Conservation (phyloP, 2,329 filamentous ascomycete species). For the Phialocephala sp. region DNA sequence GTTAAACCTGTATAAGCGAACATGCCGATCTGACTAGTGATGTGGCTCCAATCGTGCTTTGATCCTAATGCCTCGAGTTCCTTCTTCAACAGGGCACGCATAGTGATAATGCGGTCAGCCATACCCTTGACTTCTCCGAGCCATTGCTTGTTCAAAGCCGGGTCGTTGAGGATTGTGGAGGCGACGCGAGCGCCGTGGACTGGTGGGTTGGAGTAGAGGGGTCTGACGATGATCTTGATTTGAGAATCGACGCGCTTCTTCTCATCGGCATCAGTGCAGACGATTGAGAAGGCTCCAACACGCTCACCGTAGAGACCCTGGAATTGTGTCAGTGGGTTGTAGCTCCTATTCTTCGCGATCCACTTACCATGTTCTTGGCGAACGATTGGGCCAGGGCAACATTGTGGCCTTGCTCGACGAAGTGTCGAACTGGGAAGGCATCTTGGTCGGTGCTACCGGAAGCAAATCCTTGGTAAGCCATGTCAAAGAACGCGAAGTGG, state of each 20-base stretch:
- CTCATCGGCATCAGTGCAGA: slow-evolving; percentile 84
- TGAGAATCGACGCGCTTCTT: slow-evolving; percentile 96
- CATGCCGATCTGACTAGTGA: slow-evolving; percentile 99
- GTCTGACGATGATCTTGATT: slow-evolving; percentile 96
- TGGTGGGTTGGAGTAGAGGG: slow-evolving; percentile 97
- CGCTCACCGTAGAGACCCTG: slow-evolving; percentile 97
- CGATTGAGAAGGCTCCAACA: slow-evolving; percentile 94
- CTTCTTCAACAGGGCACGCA: slow-evolving; percentile 92
- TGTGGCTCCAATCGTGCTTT: slow-evolving; percentile 98
- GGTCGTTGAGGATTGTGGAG: slow-evolving; percentile 86
- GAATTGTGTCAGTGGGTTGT: slow-evolving; percentile 23
- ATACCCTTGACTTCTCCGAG: slow-evolving; percentile 96
- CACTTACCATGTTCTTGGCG: slow-evolving; percentile 94
- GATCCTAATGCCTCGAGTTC: slow-evolving; percentile 95
- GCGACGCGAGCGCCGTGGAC: slow-evolving; percentile 96
- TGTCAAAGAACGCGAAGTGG: slow-evolving; percentile 98
- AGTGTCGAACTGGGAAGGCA: slow-evolving; percentile 91
- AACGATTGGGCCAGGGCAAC: slow-evolving; percentile 91
- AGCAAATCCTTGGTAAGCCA: slow-evolving; percentile 99
- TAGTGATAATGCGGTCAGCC: slow-evolving; percentile 98
- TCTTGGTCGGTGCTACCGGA: slow-evolving; percentile 91
- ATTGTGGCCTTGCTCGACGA: slow-evolving; percentile 89
- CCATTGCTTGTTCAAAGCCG: slow-evolving; percentile 90
- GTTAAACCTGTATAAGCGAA: slow-evolving; percentile 97
- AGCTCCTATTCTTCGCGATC: too few relatives aligned